Evolutionary conservation across 192 early-diverging fungal genomes (phyloP).

Genomic region (Umbelopsis isabellina): DNA sequence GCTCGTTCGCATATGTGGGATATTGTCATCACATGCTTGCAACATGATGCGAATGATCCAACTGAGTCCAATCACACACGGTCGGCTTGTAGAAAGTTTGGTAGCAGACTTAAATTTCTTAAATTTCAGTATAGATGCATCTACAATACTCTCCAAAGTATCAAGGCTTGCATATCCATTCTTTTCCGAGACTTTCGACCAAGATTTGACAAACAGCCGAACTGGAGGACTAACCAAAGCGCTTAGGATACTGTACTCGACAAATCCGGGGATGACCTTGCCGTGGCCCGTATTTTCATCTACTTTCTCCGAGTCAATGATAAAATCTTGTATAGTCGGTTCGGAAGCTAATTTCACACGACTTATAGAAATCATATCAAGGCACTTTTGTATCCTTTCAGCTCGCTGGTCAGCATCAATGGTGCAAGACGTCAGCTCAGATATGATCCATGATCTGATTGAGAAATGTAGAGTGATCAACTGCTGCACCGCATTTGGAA

Average conservation of each 20-base stretch:
- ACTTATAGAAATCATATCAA: slow-evolving; percentile 62
- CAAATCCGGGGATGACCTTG: slow-evolving; percentile 62
- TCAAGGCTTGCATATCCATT: slow-evolving; percentile 60
- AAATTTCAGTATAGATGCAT: neutral
- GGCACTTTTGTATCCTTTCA: slow-evolving; percentile 59
- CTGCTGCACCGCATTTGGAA: slow-evolving; percentile 69
- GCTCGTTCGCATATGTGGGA: slow-evolving; percentile 56
- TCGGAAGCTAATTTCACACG: slow-evolving; percentile 40
- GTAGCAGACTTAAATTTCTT: neutral
- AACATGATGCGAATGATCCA: slow-evolving; percentile 77
- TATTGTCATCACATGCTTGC: slow-evolving; percentile 68
- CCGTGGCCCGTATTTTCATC: neutral
- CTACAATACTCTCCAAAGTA: slow-evolving; percentile 49
- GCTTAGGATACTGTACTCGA: slow-evolving; percentile 69
- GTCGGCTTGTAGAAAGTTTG: neutral
- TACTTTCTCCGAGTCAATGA: neutral
- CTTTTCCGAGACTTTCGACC: slow-evolving; percentile 60
- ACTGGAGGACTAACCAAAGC: slow-evolving; percentile 74
- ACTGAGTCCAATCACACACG: slow-evolving; percentile 63
- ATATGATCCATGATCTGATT: slow-evolving; percentile 70
- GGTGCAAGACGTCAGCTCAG: slow-evolving; percentile 54
- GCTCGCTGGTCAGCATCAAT: slow-evolving; percentile 57
- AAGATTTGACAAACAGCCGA: slow-evolving; percentile 63
- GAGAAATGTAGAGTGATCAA: slow-evolving; percentile 67
- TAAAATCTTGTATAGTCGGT: slow-evolving; percentile 3